Evolutionary conservation across 164 flowering plant species (phyloP).

Genomic region (Platanus orientalis): DNA sequence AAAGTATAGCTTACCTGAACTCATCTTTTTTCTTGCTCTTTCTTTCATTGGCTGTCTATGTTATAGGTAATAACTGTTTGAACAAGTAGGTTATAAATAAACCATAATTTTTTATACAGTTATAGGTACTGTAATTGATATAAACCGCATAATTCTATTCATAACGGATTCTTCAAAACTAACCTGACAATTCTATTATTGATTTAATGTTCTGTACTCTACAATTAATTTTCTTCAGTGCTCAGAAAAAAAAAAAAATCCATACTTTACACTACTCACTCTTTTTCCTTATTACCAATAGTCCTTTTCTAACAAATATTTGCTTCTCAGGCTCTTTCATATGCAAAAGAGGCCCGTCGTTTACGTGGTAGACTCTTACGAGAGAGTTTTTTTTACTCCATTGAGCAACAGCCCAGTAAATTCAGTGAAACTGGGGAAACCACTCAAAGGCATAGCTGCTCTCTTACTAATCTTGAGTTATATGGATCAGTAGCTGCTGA

Average conservation of each 20-base stretch:
- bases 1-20: too few species aligned
- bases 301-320: not conserved
- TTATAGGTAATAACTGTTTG: too few species aligned
- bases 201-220: too few species aligned
- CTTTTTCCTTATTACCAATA: not conserved
- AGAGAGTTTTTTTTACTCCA: slow-evolving; percentile 46
- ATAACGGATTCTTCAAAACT: too few species aligned
- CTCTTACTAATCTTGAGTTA: slow-evolving; percentile 33
- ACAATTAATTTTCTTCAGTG: not conserved
- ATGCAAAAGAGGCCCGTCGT: slow-evolving; percentile 69
- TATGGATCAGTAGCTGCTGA: slow-evolving; percentile 34
- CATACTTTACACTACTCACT: not conserved
- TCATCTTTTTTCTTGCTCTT: too few species aligned
- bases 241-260: not conserved
- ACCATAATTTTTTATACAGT: too few species aligned
- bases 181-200: too few species aligned
- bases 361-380: slow-evolving; percentile 60
- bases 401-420: slow-evolving; percentile 34
- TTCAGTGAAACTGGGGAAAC: slow-evolving; percentile 23
- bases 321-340: slow-evolving; percentile 62
- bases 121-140: too few species aligned
- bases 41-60: too few species aligned
- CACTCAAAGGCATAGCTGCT: slow-evolving; percentile 18
- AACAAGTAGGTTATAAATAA: too few species aligned
- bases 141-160: too few species aligned